Base-by-base conservation (phyloP, 1,139 yeast genomes). In the Eremothecium cymbalariae region DNA sequence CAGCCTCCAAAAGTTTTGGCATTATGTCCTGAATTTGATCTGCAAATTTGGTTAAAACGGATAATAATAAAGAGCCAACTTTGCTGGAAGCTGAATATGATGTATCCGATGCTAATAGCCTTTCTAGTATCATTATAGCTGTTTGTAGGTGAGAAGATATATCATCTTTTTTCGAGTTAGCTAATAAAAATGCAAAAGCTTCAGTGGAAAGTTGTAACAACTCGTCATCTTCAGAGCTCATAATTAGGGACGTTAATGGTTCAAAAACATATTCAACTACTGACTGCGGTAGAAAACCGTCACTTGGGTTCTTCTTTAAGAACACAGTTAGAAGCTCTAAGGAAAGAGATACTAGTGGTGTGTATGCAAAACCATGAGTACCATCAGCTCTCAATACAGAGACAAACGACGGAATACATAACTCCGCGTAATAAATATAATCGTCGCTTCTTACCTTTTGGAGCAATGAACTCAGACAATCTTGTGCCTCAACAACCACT, bases 1-100 rank as follows among this genome's bases (percentile, higher is more conserved):
- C 79, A 0, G 94, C 94, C 36, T 74, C 72, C 17, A 88, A 61
- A 18, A 88, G 74, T 9, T 25, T 72, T 0, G 74, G 67, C 11
- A 79, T 63, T 33, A 75, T 62, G 17, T 77, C 64, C 41, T 68
- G 65, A 24, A 66, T 45, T 24, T 65, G 58, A 3, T 54, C 47
- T 11, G 69, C 64, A 52, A 81, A 84, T 44, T 74, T 72, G 17
- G 73, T 68, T 16, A 85, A 66, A 32, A 83, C 64, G 0, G 83
- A 72, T 6, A 78, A 67, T 2, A 84, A 75, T 22, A 84, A 68
- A 12, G 73, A 70, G 2, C 93, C 94, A 39, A 78, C 71, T 44
- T 77, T 76, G 55, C 77, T 68, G 1, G 93, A 88, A 0, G 94
- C 94, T 38, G 79, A 70, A 49, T 85, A 96, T 8, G 82, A 71